Evolutionary conservation across 371 early-diverging fungal genomes (phyloP).

Genomic region (Mortierella sp.): DNA sequence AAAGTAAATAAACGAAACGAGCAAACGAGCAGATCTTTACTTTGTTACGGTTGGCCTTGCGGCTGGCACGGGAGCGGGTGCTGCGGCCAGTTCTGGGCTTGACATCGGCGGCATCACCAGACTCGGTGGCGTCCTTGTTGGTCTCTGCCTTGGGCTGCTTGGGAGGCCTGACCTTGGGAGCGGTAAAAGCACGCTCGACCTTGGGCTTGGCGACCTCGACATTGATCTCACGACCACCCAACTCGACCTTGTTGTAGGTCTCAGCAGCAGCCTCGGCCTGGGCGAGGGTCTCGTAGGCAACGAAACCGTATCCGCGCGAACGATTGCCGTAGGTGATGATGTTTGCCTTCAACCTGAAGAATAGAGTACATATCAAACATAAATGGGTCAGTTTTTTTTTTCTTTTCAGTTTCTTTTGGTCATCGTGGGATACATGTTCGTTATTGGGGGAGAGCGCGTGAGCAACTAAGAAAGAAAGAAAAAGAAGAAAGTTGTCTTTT

Average conservation of each 20-base stretch:
- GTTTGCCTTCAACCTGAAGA: slow-evolving; percentile 71
- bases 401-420: not conserved
- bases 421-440: slow-evolving; percentile 6
- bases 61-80: slow-evolving; percentile 30
- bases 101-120: slow-evolving; percentile 32
- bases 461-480: slow-evolving; percentile 4
- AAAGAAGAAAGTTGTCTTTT: not conserved
- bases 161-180: slow-evolving; percentile 39
- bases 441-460: not conserved
- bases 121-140: slow-evolving; percentile 47
- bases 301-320: slow-evolving; percentile 94
- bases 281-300: slow-evolving; percentile 81
- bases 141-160: slow-evolving; percentile 38
- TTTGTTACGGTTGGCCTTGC: slow-evolving; percentile 48
- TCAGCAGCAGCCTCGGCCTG: slow-evolving; percentile 83
- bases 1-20: slow-evolving; percentile 17
- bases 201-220: slow-evolving; percentile 89
- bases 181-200: slow-evolving; percentile 49
- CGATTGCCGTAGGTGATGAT: slow-evolving; percentile 83
- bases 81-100: slow-evolving; percentile 44
- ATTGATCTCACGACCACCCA: slow-evolving; percentile 88
- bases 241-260: slow-evolving; percentile 75
- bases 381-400: too few relatives aligned
- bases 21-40: slow-evolving; percentile 6
- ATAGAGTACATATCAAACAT: too few relatives aligned